These are phyloP conservation scores for Dactylellina leptospora DNA, from an alignment of 2,329 filamentous ascomycete genomes.

Conservation along the genomic window DNA sequence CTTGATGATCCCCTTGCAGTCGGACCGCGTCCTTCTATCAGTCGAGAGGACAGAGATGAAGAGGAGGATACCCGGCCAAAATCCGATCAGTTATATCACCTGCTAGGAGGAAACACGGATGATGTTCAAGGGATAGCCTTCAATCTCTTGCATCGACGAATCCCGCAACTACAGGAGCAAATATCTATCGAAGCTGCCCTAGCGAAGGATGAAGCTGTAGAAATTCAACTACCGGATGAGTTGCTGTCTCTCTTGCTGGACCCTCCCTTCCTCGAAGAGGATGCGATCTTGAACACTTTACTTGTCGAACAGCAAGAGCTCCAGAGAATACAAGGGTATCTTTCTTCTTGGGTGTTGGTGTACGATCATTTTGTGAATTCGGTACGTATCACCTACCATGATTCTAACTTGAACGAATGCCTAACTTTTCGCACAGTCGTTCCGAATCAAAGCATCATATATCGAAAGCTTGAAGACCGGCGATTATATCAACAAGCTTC, in stretches of 20 bases:
- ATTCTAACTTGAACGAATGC: too few relatives aligned
- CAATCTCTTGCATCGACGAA: conserved; percentile 78
- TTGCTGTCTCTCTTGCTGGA: conserved; percentile 84
- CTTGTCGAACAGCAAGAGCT: conserved; percentile 74
- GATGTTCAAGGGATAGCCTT: conserved; percentile 83
- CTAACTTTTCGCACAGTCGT: conserved; percentile 68
- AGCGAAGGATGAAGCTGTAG: conserved; percentile 61
- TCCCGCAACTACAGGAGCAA: conserved; percentile 80
- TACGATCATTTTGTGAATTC: conserved; percentile 84
- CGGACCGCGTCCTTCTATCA: conserved; percentile 32
- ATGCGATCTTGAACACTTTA: conserved; percentile 67
- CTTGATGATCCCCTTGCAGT: conserved; percentile 70
- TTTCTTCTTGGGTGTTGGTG: conserved; percentile 87
- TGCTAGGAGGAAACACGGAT: conserved; percentile 78
- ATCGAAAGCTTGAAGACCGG: conserved; percentile 79
- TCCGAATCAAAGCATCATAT: conserved; percentile 84
- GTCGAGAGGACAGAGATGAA: conserved; percentile 47
- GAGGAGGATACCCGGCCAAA: conserved; percentile 34
- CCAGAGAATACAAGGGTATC: conserved; percentile 75
- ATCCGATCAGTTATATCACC: conserved; percentile 65
- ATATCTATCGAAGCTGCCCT: conserved; percentile 77
- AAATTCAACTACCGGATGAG: conserved; percentile 80
- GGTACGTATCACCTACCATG: too few relatives aligned
- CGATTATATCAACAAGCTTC: conserved; percentile 72
- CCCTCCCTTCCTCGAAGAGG: conserved; percentile 67